Evolutionary conservation across 2,329 filamentous ascomycete species (phyloP).

Genomic region (Fusarium irregulare): DNA sequence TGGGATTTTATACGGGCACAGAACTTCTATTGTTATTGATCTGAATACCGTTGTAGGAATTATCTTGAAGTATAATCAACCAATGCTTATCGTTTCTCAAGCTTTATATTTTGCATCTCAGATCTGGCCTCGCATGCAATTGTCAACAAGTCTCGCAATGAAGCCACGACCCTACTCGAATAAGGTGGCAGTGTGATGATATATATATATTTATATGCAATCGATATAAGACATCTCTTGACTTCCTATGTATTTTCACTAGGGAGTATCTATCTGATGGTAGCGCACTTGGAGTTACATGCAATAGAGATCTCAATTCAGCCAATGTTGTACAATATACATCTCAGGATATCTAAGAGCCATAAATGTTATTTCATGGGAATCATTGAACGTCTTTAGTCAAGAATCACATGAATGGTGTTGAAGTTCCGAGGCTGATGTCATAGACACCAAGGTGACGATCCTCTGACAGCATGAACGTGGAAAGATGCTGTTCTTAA

Average conservation of each 20-base stretch:
- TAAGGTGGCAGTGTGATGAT: neutral
- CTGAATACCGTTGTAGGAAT: neutral
- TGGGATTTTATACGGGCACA: neutral
- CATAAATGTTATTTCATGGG: neutral
- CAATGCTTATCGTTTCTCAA: neutral
- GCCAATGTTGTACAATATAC: neutral
- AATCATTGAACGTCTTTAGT: neutral
- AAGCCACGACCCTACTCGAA: neutral
- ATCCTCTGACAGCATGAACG: constrained; percentile 18
- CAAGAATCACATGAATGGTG: neutral
- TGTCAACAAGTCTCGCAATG: neutral
- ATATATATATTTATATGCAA: neutral
- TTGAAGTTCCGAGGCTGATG: constrained; percentile 2
- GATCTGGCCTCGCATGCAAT: neutral
- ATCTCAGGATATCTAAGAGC: neutral
- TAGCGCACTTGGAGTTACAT: neutral
- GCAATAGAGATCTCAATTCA: neutral
- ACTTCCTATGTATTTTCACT: too few species aligned
- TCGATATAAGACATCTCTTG: neutral
- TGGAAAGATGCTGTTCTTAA: neutral
- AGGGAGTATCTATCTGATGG: too few species aligned
- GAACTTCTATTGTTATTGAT: neutral
- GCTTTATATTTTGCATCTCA: neutral
- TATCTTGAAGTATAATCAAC: neutral
- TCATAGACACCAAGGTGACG: constrained; percentile 14